Conservation (phyloP, 129 eudicot genomes). For the Deinandra increscens region DNA sequence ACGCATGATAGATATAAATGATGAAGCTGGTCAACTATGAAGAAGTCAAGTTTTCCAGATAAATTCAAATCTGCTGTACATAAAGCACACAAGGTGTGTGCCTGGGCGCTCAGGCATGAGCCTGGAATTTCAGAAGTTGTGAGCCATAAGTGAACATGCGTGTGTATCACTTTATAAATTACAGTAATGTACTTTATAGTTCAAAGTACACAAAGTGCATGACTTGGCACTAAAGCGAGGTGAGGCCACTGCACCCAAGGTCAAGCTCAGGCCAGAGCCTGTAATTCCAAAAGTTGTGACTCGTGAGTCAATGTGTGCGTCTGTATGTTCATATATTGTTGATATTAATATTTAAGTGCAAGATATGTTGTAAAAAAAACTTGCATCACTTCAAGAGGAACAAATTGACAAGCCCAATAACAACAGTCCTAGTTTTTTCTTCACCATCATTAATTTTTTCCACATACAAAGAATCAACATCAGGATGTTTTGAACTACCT, state of each 20-base stretch:
- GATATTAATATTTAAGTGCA: not conserved
- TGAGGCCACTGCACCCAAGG: too few relatives aligned
- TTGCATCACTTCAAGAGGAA: conserved; percentile 90
- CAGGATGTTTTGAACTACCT: conserved; percentile 85
- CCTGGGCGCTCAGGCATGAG: not conserved
- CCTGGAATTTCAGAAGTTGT: not conserved
- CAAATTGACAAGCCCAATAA: conserved; percentile 86
- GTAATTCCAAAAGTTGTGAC: too few relatives aligned
- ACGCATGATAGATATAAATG: too few relatives aligned
- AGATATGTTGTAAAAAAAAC: conserved; percentile 34
- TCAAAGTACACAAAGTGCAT: too few relatives aligned
- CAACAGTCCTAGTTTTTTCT: conserved; percentile 83
- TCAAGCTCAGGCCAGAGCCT: not conserved
- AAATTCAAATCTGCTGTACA: too few relatives aligned
- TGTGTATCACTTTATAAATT: not conserved
- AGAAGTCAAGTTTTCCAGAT: too few relatives aligned
- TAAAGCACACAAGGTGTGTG: not conserved
- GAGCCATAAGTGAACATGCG: not conserved
- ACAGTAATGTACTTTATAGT: not conserved
- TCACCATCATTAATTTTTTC: conserved; percentile 98
- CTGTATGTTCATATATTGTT: not conserved
- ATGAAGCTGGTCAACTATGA: too few relatives aligned
- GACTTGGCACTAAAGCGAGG: too few relatives aligned
- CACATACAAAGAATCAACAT: conserved; percentile 92
- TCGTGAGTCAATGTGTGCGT: too few relatives aligned